These are phyloP conservation scores for Cerrena zonata DNA, from an alignment of 1,284 basidiomycete genomes.

Conservation along the genomic window DNA sequence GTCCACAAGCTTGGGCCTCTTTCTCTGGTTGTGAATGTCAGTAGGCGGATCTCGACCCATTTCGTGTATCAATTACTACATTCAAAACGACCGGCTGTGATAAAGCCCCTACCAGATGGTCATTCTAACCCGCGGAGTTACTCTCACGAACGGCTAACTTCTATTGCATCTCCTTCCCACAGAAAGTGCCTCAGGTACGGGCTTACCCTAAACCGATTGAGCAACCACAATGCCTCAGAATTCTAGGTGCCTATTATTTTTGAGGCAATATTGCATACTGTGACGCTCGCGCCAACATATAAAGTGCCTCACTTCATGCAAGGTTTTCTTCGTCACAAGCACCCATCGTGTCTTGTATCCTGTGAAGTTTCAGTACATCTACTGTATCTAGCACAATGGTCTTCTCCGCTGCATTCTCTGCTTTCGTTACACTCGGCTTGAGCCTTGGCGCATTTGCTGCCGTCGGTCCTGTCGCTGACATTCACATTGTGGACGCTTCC, in stretches of 20 bases:
- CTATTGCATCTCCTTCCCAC: background rate
- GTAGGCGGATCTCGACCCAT: background rate
- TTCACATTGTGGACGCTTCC: constrained; percentile 24
- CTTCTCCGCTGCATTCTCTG: background rate
- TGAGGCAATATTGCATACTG: background rate
- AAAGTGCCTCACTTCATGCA: background rate
- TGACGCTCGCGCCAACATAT: background rate
- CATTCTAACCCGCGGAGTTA: background rate
- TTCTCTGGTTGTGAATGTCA: background rate
- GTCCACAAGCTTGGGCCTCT: background rate
- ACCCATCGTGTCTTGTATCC: background rate
- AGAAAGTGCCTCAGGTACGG: background rate
- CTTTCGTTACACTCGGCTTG: constrained; percentile 1
- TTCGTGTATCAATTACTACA: background rate
- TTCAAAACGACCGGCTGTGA: background rate
- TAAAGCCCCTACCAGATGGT: background rate
- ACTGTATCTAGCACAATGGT: constrained; percentile 1
- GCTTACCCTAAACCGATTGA: background rate
- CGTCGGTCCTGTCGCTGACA: constrained; percentile 21
- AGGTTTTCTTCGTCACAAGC: background rate
- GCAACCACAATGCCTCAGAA: background rate
- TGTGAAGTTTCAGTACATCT: background rate
- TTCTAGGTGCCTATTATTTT: background rate
- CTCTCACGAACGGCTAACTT: background rate
- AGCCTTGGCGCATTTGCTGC: constrained; percentile 2